Base-by-base conservation (phyloP, 148 eudicot species). In the Diospyros kaki region DNA sequence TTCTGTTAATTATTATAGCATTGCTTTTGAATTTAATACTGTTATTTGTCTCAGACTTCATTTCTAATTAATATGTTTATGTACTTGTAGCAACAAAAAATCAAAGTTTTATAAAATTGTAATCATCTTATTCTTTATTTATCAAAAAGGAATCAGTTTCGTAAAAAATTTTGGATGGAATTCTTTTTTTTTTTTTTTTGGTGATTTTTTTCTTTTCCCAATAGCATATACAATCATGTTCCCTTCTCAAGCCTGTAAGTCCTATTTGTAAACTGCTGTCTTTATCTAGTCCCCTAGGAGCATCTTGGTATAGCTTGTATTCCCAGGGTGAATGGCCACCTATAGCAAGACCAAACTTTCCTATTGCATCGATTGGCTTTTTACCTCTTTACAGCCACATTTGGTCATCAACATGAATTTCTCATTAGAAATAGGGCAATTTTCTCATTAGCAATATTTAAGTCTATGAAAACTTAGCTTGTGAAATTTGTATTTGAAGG, bases 401-500 rank as follows among this genome's bases (percentile, higher is more conserved):
- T n/a, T 56, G 17, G 60, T 56, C 17, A 15, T 56, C 15, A 14
- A 6, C 70, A 18, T 46, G 8, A 46, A 67, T n/a, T 10, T 4
- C 7, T 17, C 50, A 14, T 50, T 68, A 13, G 6, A 50, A 50
- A 56, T 41, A 1, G 9, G 18, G 9, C 28, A 60, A 14, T 68
- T 50, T 48, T 68, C 28, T 28, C 28, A 28, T 18, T 13, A 46
- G 50, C 10, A 68, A 39, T 15, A 11, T 68, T 48, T 10, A 48
- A n/a, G 52, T 28, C 71, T 41, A 50, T 10, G 55, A 68, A 48
- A 9, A 68, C 13, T 67, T 67, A 67, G 39, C n/a, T 65, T 44
- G 18, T 43, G 69, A 65, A 65, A n/a, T 14, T 66, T n/a, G n/a
- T 56, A 14, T 18, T 45, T 38, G 69, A 18, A n/a, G 50, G 69